phyloP scores from a whole-genome alignment of 257 asterid species.

The Solanum etuberosum region DNA sequence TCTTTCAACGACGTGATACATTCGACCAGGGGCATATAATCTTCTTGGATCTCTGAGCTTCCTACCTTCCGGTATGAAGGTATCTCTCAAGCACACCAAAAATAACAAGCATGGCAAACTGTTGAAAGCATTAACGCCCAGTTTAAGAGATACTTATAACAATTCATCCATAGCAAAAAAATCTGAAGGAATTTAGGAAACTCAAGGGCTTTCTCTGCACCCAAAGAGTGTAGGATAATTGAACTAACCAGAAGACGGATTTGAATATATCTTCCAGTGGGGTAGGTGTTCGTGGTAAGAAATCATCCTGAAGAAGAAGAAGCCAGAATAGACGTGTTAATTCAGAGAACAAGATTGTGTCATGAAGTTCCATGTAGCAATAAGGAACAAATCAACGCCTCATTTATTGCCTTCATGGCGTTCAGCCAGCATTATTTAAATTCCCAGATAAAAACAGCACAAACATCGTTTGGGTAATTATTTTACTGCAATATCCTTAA shows the following conservation, averaged over 20 bases:
- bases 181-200: background rate
- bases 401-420: background rate
- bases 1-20: constrained; percentile 88
- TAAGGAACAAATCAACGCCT: background rate
- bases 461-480: background rate
- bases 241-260: constrained; percentile 81
- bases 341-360: background rate
- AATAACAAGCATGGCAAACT: constrained; percentile 94
- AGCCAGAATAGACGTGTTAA: background rate
- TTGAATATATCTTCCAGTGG: constrained; percentile 91
- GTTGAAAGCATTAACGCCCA: constrained; percentile 61
- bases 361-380: background rate
- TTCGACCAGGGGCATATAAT: constrained; percentile 90
- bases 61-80: constrained; percentile 88
- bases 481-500: background rate
- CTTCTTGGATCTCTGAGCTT: constrained; percentile 93
- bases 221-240: background rate
- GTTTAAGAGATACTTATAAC: constrained; percentile 22
- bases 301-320: constrained; percentile 61
- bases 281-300: constrained; percentile 91
- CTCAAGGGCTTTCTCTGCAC: constrained; percentile 2
- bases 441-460: background rate
- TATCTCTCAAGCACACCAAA: constrained; percentile 85
- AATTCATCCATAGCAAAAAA: constrained; percentile 15
- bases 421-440: background rate